Percentiles rank a stretch among this genome's conserved stretches.
Evolutionary conservation across 169 alveolate species (phyloP).

Genomic region (Plasmodium knowlesi): DNA sequence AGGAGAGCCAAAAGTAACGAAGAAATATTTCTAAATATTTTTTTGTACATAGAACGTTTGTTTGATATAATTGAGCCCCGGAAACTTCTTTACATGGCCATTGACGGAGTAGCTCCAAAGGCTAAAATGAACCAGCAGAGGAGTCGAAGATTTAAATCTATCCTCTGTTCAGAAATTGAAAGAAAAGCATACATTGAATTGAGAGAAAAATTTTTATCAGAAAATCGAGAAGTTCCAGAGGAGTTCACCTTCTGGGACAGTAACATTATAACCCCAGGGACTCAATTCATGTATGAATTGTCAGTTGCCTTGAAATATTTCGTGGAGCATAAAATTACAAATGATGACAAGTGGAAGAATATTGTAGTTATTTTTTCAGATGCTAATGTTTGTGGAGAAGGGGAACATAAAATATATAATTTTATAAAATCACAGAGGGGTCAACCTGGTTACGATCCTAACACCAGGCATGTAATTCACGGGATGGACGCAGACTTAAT

Average conservation of each 20-base stretch:
- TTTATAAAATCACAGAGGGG: constrained; percentile 92
- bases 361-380: constrained; percentile 96
- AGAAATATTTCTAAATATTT: constrained; percentile 94
- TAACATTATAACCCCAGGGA: constrained; percentile 99
- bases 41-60: constrained; percentile 94
- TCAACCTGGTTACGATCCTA: constrained; percentile 88
- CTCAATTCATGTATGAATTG: constrained; percentile 97
- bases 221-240: constrained; percentile 72
- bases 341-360: constrained; percentile 92
- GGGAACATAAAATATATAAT: constrained; percentile 99
- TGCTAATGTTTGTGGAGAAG: constrained; percentile 99
- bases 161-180: constrained; percentile 76
- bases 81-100: constrained; percentile 95
- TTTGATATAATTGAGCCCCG: constrained; percentile 95
- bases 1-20: constrained; percentile 91
- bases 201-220: constrained; percentile 78
- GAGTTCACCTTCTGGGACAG: constrained; percentile 92
- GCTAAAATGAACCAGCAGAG: constrained; percentile 99
- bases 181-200: constrained; percentile 73
- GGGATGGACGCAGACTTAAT: constrained; percentile 99
- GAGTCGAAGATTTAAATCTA: constrained; percentile 94
- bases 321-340: constrained; percentile 91
- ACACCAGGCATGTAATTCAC: constrained; percentile 97
- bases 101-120: constrained; percentile 99
- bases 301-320: constrained; percentile 86